Evolutionary conservation across 1,284 basidiomycete species (phyloP).

Genomic region (Singerocomus inundabilis): DNA sequence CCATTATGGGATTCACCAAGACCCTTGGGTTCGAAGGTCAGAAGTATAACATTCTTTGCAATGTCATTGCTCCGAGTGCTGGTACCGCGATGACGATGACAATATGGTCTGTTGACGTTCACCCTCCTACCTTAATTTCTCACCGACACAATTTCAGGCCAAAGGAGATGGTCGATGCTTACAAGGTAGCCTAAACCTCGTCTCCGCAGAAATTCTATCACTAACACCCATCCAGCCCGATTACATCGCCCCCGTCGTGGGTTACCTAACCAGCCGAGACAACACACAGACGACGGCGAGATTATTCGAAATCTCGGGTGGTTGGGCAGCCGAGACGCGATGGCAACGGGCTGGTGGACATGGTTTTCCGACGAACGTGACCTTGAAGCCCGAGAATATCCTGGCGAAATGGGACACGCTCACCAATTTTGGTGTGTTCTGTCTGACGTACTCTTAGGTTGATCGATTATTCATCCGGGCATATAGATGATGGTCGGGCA

Average conservation of each 20-base stretch:
- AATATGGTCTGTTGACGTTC: constrained; percentile 53
- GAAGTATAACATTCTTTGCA: constrained; percentile 89
- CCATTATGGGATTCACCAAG: constrained; percentile 86
- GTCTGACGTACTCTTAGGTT: background rate
- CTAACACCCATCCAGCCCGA: constrained; percentile 62
- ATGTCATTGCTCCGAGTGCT: constrained; percentile 87
- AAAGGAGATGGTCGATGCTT: constrained; percentile 91
- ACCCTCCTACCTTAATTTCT: background rate
- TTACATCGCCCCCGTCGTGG: constrained; percentile 89
- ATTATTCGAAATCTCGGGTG: constrained; percentile 89
- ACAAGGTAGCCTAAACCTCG: constrained; percentile 57
- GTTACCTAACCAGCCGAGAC: constrained; percentile 85
- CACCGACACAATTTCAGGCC: constrained; percentile 48
- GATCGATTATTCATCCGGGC: constrained; percentile 1
- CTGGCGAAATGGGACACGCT: constrained; percentile 77
- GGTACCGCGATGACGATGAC: constrained; percentile 92
- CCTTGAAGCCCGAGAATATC: constrained; percentile 78
- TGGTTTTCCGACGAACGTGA: constrained; percentile 80
- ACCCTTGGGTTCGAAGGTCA: constrained; percentile 91
- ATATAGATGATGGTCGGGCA: constrained; percentile 68
- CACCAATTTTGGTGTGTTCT: constrained; percentile 70
- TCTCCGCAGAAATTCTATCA: background rate
- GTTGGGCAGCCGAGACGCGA: constrained; percentile 89
- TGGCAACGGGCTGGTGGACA: constrained; percentile 92
- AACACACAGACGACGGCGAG: constrained; percentile 75